Evolutionary conservation across 139 green algal species (phyloP), one percentile per base, ranked within the genome.

Genomic region (Yamagishiella unicocca): DNA sequence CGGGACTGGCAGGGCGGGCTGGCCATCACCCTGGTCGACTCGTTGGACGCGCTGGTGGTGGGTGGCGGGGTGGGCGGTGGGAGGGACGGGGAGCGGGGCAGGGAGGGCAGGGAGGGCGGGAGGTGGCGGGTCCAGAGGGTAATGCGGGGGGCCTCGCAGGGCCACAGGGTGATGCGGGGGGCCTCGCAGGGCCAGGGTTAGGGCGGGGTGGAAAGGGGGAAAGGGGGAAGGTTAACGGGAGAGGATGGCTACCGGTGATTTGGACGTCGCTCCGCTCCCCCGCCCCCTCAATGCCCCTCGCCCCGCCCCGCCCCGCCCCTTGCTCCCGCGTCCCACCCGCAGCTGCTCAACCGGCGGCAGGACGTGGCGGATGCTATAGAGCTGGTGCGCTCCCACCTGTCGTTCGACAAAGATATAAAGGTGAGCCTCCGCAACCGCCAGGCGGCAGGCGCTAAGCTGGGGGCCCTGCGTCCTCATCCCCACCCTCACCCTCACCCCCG

Each of bases 1-100:
- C 67, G 84, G 45, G 89, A 98, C 91, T 96, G 93, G 54, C 95
- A 98, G 85, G 96, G 96, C 29, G 96, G 96, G 25, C 90, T 98
- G 21, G 95, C 89, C 0, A 83, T 98, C 54, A 98, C 96, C 0
- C 90, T 98, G 9, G 75, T 99, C 25, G 96, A 99, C 88, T 89
- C 91, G 0, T 77, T 99, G 40, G 96, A 99, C 84, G 93, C 95
- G 1, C 94, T 99, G 8, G 29, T 97, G 70, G 90, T 98, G 83
- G 72, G 93, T 64, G 46, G 81, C 4, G 77, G 42, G 10, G 17
- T 24, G 40, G n/a, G n/a, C n/a, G n/a, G n/a, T n/a, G n/a, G n/a
- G n/a, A n/a, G n/a, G n/a, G n/a, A n/a, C n/a, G n/a, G n/a, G n/a
- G n/a, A n/a, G n/a, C n/a, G n/a, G n/a, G n/a, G n/a, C 12, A 42